Conservation (phyloP, 768 basidiomycete species). For the Hericium rajendrae region DNA sequence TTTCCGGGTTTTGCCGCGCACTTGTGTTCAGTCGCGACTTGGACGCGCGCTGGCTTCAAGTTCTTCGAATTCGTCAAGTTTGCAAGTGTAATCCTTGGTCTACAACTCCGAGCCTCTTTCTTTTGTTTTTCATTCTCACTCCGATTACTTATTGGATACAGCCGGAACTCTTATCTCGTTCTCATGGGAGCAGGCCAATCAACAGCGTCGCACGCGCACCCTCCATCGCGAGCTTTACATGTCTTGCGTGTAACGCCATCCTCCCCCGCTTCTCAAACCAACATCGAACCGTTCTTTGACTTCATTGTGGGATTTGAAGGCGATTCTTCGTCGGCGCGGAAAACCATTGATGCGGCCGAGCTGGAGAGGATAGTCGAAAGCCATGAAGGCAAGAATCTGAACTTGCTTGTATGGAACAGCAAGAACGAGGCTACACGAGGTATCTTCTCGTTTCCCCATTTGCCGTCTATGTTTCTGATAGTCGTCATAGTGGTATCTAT, state of each 20-base stretch:
- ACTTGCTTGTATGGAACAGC: constrained; percentile 76
- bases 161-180: not conserved
- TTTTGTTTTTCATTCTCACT: too few relatives aligned
- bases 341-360: constrained; percentile 54
- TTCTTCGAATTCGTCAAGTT: too few relatives aligned
- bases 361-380: constrained; percentile 76
- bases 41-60: too few relatives aligned
- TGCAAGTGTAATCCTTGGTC: too few relatives aligned
- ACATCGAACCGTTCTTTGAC: constrained; percentile 91
- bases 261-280: constrained; percentile 80
- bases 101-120: too few relatives aligned
- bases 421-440: constrained; percentile 68
- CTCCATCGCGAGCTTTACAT: constrained; percentile 63
- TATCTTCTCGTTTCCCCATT: constrained; percentile 20
- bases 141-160: too few relatives aligned
- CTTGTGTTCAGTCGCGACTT: too few relatives aligned
- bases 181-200: constrained; percentile 73
- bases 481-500: constrained; percentile 63
- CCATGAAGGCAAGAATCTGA: constrained; percentile 62
- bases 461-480: not conserved
- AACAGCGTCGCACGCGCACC: constrained; percentile 31
- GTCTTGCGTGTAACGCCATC: constrained; percentile 82
- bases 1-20: too few relatives aligned
- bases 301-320: constrained; percentile 91
- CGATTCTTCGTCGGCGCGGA: constrained; percentile 39